Evolutionary conservation across 257 asterid species (phyloP).

Genomic region (Ballota nigra): DNA sequence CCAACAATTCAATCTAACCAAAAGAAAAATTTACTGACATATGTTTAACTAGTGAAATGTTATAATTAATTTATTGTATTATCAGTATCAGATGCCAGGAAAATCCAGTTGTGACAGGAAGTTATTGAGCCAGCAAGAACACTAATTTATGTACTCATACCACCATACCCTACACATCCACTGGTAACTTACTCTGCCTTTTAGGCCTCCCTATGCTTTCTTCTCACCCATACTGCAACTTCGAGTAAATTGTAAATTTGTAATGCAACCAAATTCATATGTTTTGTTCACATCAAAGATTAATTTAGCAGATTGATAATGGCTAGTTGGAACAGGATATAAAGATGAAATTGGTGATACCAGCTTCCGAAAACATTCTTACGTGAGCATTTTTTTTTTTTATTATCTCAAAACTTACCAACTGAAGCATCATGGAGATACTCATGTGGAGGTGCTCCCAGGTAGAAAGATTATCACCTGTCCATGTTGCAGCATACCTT

Average conservation of each 20-base stretch:
- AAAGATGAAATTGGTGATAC: too few relatives aligned
- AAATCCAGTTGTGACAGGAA: not conserved
- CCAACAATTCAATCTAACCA: not conserved
- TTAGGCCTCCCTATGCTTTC: too few relatives aligned
- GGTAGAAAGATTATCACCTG: constrained; percentile 94
- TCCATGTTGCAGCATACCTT: constrained; percentile 97
- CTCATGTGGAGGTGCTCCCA: constrained; percentile 99
- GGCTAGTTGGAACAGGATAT: not conserved
- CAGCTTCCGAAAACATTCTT: too few relatives aligned
- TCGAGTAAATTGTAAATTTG: too few relatives aligned
- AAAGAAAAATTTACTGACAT: not conserved
- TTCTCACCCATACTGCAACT: too few relatives aligned
- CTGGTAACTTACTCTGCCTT: too few relatives aligned
- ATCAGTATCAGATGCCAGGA: not conserved
- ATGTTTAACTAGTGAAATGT: not conserved
- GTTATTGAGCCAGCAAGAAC: not conserved
- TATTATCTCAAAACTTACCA: constrained; percentile 50
- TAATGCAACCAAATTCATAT: not conserved
- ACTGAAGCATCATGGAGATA: constrained; percentile 87
- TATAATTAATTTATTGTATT: not conserved
- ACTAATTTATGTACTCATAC: not conserved
- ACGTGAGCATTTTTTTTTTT: not conserved
- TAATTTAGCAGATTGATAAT: not conserved
- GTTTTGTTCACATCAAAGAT: not conserved
- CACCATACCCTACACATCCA: too few relatives aligned